Conservation (phyloP, 345 rosid species). For the Gossypium herbaceum region DNA sequence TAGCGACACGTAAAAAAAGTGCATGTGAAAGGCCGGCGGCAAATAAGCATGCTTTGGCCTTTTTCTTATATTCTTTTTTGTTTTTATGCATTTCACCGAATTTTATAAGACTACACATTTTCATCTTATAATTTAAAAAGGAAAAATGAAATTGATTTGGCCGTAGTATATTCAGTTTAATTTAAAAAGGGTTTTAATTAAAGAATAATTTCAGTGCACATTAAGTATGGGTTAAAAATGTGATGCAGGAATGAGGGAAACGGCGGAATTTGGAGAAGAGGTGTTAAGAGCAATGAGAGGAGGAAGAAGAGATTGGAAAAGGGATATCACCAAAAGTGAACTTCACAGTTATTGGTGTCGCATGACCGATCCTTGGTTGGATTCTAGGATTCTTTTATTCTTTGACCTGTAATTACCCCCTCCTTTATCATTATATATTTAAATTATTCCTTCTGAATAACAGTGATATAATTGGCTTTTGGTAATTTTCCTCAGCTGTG, state of each 20-base stretch:
- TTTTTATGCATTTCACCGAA: background rate
- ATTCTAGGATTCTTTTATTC: slow-evolving; percentile 35
- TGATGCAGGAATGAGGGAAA: slow-evolving; percentile 34
- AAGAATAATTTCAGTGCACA: too few species aligned
- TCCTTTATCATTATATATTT: too few species aligned
- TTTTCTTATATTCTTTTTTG: background rate
- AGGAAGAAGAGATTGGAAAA: slow-evolving; percentile 25
- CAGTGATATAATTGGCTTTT: background rate
- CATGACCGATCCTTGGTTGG: slow-evolving; percentile 31
- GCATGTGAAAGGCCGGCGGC: background rate
- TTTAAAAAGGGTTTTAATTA: too few species aligned
- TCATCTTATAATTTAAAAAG: too few species aligned
- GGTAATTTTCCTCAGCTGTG: slow-evolving; percentile 29
- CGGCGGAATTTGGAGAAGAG: slow-evolving; percentile 38
- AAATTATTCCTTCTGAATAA: too few species aligned
- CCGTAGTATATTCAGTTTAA: too few species aligned
- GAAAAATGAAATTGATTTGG: background rate
- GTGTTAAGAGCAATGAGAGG: slow-evolving; percentile 44
- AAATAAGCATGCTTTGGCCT: background rate
- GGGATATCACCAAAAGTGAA: slow-evolving; percentile 33
- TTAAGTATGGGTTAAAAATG: too few species aligned
- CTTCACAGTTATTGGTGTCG: slow-evolving; percentile 35
- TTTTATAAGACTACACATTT: too few species aligned
- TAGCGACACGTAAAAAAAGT: background rate
- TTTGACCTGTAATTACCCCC: slow-evolving; percentile 42